Conservation (phyloP, 371 early-diverging fungal genomes). For the Phascolomyces articulosus region DNA sequence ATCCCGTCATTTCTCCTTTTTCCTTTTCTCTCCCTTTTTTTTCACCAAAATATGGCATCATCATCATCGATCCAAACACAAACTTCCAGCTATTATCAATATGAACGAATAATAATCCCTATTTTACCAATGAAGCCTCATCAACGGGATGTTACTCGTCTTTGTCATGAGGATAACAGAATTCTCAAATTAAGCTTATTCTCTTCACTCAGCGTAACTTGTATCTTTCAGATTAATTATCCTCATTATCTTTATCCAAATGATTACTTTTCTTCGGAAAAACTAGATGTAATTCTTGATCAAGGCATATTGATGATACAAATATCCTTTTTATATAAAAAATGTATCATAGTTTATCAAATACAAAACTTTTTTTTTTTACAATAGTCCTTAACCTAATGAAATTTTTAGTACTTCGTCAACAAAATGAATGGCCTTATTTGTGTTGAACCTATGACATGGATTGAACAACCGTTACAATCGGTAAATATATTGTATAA, state of each 20-base stretch:
- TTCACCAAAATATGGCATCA: background rate
- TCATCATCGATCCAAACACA: constrained; percentile 8
- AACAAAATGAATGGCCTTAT: constrained; percentile 6
- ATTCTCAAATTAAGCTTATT: background rate
- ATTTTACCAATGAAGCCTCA: background rate
- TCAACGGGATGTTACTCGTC: background rate
- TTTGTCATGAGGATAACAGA: background rate
- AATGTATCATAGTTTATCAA: background rate
- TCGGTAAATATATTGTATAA: background rate
- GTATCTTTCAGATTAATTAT: constrained; percentile 4
- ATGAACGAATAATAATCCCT: background rate
- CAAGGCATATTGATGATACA: constrained; percentile 4
- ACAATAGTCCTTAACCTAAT: too few relatives aligned
- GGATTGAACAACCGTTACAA: constrained; percentile 1
- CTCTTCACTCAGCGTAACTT: constrained; percentile 1
- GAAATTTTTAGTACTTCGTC: constrained; percentile 6
- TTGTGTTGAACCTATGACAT: background rate
- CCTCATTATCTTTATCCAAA: background rate
- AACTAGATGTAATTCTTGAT: constrained; percentile 7
- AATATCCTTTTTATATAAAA: constrained; percentile 10
- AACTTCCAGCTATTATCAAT: background rate
- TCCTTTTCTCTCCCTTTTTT: constrained; percentile 1
- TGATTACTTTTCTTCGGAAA: constrained; percentile 5
- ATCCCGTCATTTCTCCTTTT: background rate
- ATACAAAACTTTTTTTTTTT: too few relatives aligned